phyloP scores from a whole-genome alignment of 805 yeast species.

The Candida nitratophila region DNA sequence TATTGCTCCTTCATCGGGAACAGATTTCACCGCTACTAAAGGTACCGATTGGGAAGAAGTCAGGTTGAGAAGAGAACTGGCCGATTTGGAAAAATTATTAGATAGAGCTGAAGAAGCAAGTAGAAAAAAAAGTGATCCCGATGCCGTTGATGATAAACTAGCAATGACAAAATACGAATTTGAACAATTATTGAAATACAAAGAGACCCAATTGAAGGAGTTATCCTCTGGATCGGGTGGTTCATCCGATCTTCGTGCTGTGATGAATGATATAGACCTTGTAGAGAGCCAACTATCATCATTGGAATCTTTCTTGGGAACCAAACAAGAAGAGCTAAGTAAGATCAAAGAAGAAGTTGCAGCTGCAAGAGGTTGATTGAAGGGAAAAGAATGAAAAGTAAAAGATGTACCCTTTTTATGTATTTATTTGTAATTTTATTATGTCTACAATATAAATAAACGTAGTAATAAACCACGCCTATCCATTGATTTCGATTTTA shows the following conservation, averaged over 20 bases:
- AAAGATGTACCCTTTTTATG: too few relatives aligned
- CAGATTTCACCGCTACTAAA: constrained; percentile 64
- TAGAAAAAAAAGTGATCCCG: constrained; percentile 21
- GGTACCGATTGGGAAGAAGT: constrained; percentile 95
- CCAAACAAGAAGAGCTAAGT: constrained; percentile 54
- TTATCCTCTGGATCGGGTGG: constrained; percentile 23
- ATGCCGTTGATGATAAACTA: constrained; percentile 16
- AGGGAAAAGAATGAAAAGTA: constrained; percentile 12
- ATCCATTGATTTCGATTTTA: too few relatives aligned
- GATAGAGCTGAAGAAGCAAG: constrained; percentile 47
- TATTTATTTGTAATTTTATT: constrained; percentile 1
- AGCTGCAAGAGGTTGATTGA: constrained; percentile 6
- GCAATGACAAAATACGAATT: constrained; percentile 50
- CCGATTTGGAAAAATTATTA: constrained; percentile 64
- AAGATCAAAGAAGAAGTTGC: constrained; percentile 36
- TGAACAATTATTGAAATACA: constrained; percentile 76
- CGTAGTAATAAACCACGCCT: too few relatives aligned
- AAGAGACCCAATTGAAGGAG: constrained; percentile 49
- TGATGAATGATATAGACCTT: constrained; percentile 55
- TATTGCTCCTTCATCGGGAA: constrained; percentile 37
- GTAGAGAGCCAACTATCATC: constrained; percentile 73
- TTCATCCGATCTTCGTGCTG: constrained; percentile 36
- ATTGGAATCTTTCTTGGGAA: constrained; percentile 59
- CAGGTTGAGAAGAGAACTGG: constrained; percentile 68
- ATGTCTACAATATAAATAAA: not conserved